Base-by-base conservation (phyloP, 495 filamentous ascomycete genomes). In the Hypoxylon fragiforme region DNA sequence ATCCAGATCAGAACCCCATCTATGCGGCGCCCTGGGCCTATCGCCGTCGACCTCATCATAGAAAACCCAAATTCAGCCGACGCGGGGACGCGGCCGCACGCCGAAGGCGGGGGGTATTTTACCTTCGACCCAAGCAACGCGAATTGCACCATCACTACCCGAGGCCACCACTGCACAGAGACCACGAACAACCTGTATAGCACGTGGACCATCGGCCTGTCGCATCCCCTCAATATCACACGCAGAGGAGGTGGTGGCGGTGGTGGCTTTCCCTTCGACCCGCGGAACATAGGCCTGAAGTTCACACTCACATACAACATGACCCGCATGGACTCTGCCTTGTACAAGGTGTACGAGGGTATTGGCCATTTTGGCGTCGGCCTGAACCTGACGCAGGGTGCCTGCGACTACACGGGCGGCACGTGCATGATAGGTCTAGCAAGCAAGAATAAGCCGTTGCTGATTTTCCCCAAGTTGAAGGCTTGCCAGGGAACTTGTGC, bases 51-150 rank as follows among this genome's bases (percentile, higher is more conserved):
- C 26, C 32, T 62, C 11, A 37, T 26, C 0, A 35, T 62, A 38
- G 37, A 7, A 16, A 62, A 62, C 39, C 59, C 53, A 32, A 57
- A 62, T 37, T 38, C 6, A 7, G 49, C 54, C 5, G 35, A 52
- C 3, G 59, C 59, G 3, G 52, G 52, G 2, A 35, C 52, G 9
- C 46, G 41, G 18, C 58, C 58, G 7, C 38, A 44, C 47, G 52
- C 43, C 2, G 46, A 30, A 0, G 53, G 53, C 30, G 53, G 53
- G 12, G 59, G 59, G 19, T 62, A 62, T 46, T 15, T 57, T 0
- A 12, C 59, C 4, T 62, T 62, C 26, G 7, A 0, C 3, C 43
- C 59, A 13, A 57, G 53, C 48, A 26, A 43, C 14, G 59, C 43
- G 42, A 56, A 49, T 41, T 62, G 52, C 42, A 51, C 11, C 13